These are phyloP conservation scores for Cyberlindnera suaveolens DNA, from an alignment of 805 yeast species.

Conservation along the genomic window DNA sequence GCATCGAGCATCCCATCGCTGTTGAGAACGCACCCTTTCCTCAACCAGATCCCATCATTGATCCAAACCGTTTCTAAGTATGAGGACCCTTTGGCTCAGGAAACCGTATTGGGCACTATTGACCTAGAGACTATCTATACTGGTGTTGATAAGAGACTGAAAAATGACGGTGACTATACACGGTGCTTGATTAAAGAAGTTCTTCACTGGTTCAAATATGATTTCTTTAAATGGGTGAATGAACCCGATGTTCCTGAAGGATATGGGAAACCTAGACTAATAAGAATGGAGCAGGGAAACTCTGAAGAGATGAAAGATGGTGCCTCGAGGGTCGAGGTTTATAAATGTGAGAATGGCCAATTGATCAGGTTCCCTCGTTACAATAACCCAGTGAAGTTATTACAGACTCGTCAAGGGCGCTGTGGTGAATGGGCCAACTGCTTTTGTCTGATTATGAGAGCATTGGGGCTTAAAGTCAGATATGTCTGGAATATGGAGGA, in stretches of 20 bases:
- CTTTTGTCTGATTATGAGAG: conserved; percentile 61
- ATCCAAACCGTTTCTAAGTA: conserved; percentile 7
- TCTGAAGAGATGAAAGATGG: conserved; percentile 32
- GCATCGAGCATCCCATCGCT: not conserved
- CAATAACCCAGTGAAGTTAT: conserved; percentile 55
- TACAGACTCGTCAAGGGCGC: conserved; percentile 64
- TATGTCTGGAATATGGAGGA: conserved; percentile 88
- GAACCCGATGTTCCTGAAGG: conserved; percentile 59
- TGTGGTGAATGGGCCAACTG: conserved; percentile 97
- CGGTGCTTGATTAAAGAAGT: conserved; percentile 55
- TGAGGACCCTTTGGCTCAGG: conserved; percentile 16
- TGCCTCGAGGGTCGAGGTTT: conserved; percentile 59
- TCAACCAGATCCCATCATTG: not conserved
- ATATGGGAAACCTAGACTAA: conserved; percentile 27
- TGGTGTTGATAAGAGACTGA: conserved; percentile 48
- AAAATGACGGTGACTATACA: conserved; percentile 33
- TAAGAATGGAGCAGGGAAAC: conserved; percentile 38
- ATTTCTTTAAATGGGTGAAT: conserved; percentile 81
- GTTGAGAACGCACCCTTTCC: not conserved
- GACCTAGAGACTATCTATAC: conserved; percentile 53
- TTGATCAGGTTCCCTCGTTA: conserved; percentile 67
- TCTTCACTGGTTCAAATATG: conserved; percentile 65
- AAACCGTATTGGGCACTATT: conserved; percentile 50
- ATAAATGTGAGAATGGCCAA: conserved; percentile 50
- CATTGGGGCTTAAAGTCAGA: conserved; percentile 60